These are phyloP conservation scores for Pseudogymnoascus destructans DNA, from an alignment of 2,329 filamentous ascomycete species.

Conservation along the genomic window DNA sequence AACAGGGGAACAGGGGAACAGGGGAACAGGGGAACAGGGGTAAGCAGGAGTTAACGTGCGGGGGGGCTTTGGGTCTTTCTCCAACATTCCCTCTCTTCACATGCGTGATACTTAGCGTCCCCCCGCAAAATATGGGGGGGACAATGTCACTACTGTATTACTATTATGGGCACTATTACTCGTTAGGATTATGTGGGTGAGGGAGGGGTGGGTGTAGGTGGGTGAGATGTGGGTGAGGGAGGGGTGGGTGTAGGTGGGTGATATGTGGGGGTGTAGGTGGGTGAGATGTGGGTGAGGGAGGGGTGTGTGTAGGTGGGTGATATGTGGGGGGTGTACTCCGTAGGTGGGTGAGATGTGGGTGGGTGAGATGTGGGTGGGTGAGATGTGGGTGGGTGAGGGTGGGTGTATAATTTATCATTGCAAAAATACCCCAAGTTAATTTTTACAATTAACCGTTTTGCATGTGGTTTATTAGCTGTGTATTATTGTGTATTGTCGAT, in stretches of 20 bases:
- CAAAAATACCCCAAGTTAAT: not conserved
- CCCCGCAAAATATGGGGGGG: not conserved
- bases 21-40: too few species aligned
- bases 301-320: too few species aligned
- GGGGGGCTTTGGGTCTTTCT: not conserved
- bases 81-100: conserved; percentile 1
- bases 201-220: not conserved
- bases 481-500: not conserved
- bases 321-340: not conserved
- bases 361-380: too few species aligned
- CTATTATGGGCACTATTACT: not conserved
- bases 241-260: too few species aligned
- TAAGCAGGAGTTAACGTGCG: not conserved
- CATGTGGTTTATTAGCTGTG: not conserved
- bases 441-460: not conserved
- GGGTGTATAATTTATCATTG: not conserved
- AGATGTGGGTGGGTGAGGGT: too few species aligned
- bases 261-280: not conserved
- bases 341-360: not conserved
- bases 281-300: not conserved
- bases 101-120: not conserved
- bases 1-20: too few species aligned
- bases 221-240: too few species aligned
- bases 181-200: not conserved
- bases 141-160: not conserved